A percentile compares a stretch with the other conserved stretches of the same genome.
These are phyloP conservation scores for Aureobasidium pullulans DNA, from an alignment of 2,329 filamentous ascomycete genomes.

Conservation along the genomic window DNA sequence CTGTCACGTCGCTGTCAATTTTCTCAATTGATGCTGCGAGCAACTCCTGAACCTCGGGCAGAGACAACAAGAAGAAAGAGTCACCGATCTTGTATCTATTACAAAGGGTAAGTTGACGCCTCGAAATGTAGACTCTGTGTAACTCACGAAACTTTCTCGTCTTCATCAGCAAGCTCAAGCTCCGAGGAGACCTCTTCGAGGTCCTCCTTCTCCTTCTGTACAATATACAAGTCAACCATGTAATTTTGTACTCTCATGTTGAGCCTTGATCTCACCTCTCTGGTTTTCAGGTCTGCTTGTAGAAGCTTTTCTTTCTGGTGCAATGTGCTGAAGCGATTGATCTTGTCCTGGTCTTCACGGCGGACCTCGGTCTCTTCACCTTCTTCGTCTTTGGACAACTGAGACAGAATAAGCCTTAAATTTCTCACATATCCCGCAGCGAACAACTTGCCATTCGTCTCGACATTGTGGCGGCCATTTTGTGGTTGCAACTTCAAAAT, in stretches of 20 bases:
- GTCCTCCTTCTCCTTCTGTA: slow-evolving; percentile 95
- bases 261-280: slow-evolving; percentile 52
- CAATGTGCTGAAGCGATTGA: slow-evolving; percentile 93
- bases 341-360: slow-evolving; percentile 95
- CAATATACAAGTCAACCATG: background rate
- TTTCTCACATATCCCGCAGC: background rate
- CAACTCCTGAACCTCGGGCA: slow-evolving; percentile 80
- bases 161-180: slow-evolving; percentile 90
- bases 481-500: background rate
- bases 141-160: slow-evolving; percentile 80
- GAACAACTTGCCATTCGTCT: slow-evolving; percentile 35
- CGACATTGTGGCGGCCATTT: slow-evolving; percentile 16
- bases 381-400: slow-evolving; percentile 95
- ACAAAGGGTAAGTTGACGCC: background rate
- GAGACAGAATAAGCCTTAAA: slow-evolving; percentile 9
- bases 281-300: slow-evolving; percentile 72
- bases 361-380: slow-evolving; percentile 87
- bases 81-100: slow-evolving; percentile 94
- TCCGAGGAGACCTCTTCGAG: slow-evolving; percentile 87
- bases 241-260: no score
- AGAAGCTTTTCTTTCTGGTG: slow-evolving; percentile 77
- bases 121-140: background rate
- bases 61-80: slow-evolving; percentile 80
- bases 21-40: slow-evolving; percentile 62
- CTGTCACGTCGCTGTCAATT: slow-evolving; percentile 69